phyloP scores from a whole-genome alignment of 139 green algal species.

The Trebouxia sp. region DNA sequence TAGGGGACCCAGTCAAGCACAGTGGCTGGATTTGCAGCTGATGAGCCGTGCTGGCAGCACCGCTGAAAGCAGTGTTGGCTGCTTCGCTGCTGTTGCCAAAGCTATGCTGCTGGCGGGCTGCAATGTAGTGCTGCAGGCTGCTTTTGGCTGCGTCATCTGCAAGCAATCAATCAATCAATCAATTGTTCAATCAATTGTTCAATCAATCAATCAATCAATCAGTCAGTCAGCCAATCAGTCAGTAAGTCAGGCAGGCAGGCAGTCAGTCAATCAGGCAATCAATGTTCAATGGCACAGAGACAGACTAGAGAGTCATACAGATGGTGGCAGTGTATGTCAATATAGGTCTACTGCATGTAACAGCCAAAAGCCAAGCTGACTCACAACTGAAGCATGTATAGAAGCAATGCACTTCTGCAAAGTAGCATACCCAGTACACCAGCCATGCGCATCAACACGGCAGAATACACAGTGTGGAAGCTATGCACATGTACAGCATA shows the following conservation, averaged over 20 bases:
- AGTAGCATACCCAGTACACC: no score
- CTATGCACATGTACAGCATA: no score
- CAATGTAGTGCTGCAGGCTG: slow-evolving; percentile 21
- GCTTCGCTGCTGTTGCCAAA: neutral
- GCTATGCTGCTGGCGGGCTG: neutral
- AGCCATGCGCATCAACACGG: no score
- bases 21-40: neutral
- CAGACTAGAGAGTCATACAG: neutral
- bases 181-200: neutral
- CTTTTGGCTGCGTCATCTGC: neutral
- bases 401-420: no score
- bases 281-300: neutral
- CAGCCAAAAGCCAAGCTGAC: no score
- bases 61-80: neutral
- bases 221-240: no score
- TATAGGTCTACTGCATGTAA: no score
- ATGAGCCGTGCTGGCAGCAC: neutral
- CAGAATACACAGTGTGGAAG: no score
- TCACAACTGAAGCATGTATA: no score
- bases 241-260: neutral
- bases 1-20: slow-evolving; percentile 13
- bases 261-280: neutral
- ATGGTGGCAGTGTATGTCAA: no score
- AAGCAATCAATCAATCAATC: neutral
- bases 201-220: no score